Base-by-base conservation (phyloP, 805 yeast species). In the Candida krabiensis region DNA sequence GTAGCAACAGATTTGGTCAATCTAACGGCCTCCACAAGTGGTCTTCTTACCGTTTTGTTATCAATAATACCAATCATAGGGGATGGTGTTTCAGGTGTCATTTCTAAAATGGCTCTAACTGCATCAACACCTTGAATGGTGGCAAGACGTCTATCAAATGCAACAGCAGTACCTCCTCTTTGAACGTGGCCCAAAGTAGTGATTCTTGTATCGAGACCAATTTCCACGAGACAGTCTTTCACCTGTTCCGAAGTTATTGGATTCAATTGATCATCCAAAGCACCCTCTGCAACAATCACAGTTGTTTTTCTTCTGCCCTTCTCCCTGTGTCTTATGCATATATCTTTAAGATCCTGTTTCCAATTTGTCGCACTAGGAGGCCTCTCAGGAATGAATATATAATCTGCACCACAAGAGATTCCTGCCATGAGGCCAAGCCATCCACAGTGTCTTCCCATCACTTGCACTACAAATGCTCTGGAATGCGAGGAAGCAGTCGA, bases 381-480 rank as follows among this genome's bases (percentile, higher is more conserved):
- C 64, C 83, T 80, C 68, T 93, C 99, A 23, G 99, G 99, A 49
- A 93, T 85, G 55, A 93, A 83, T 42, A 89, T 84, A 61, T 80
- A 89, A 67, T 93, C 99, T 3, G 99, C 98, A 55, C 93, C 86
- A 19, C 97, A 87, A 30, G 98, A 89, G 45, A 91, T 83, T 58
- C 98, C 99, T 4, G 99, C 95, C 93, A 89, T 90, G 52, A 93
- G 70, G 2, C 95, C 98, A 53, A 93, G 76, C 99, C 99, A 93
- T 47, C 99, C 99, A 73, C 99, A 93, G 64, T 93, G 97, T 60
- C 99, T 80, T 46, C 99, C 99, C 99, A 93, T 93, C 28, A 93
- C 99, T 63, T 93, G 99, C 43, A 93, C 86, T 30, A 93, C 96
- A 62, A 93, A 93, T 6, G 99, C 99, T 58, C 99, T 79, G 11